phyloP scores from a whole-genome alignment of 805 yeast genomes.

The Saccharomycopsis amapae region DNA sequence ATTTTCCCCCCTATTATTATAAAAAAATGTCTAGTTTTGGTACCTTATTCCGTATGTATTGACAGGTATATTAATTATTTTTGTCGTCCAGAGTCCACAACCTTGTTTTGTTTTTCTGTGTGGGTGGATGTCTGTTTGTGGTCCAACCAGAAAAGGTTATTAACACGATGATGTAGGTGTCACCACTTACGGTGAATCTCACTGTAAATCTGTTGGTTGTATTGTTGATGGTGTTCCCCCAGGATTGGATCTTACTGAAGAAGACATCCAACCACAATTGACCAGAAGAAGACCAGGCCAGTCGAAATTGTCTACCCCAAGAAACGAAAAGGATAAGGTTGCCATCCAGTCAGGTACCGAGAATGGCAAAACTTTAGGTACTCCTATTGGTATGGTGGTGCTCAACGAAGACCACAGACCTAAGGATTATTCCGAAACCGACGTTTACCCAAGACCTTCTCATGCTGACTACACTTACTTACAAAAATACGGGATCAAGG shows the following conservation, averaged over 20 bases:
- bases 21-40: constrained; percentile 75
- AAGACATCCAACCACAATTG: constrained; percentile 90
- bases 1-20: neutral
- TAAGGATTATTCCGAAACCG: constrained; percentile 91
- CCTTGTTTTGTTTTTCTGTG: neutral
- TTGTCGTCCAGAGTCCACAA: neutral
- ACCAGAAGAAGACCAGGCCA: constrained; percentile 98
- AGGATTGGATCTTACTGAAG: constrained; percentile 76
- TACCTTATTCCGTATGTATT: constrained; percentile 27
- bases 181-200: constrained; percentile 97
- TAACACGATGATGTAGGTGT: constrained; percentile 40
- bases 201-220: constrained; percentile 96
- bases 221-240: constrained; percentile 99
- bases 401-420: constrained; percentile 96
- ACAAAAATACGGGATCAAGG: constrained; percentile 85
- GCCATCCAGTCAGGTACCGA: constrained; percentile 94
- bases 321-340: constrained; percentile 91
- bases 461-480: constrained; percentile 96
- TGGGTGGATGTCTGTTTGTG: neutral
- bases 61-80: too few species aligned
- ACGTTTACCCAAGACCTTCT: constrained; percentile 92
- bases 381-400: constrained; percentile 92
- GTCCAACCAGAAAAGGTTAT: neutral
- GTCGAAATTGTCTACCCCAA: constrained; percentile 83
- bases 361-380: constrained; percentile 82